A percentile compares a stretch with the other conserved stretches of the same genome.
phyloP scores from a whole-genome alignment of 164 flowering plant genomes.

The Chimonanthus salicifolius region DNA sequence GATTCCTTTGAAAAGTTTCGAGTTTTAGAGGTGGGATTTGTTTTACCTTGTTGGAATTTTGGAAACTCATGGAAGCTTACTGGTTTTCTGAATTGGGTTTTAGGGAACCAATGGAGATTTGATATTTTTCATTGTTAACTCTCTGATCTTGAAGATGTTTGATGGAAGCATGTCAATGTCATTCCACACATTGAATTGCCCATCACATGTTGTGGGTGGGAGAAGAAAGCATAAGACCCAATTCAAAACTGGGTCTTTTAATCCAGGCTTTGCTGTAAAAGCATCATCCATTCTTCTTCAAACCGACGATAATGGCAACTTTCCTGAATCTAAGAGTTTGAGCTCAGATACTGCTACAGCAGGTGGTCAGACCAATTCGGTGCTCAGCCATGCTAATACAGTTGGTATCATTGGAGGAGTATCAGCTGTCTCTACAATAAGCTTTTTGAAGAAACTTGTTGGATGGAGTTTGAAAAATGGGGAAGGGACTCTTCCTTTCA shows the following conservation, averaged over 20 bases:
- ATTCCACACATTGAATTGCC: conserved; percentile 19
- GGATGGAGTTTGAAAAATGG: conserved; percentile 42
- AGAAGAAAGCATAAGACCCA: conserved; percentile 17
- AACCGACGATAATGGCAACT: conserved; percentile 25
- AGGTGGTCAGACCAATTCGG: conserved; percentile 6
- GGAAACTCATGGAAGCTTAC: neutral
- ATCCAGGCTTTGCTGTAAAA: conserved; percentile 13
- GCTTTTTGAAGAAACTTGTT: conserved; percentile 50
- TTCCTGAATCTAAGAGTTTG: conserved; percentile 19
- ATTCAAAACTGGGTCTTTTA: conserved; percentile 17
- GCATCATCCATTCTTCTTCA: conserved; percentile 24
- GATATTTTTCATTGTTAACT: neutral
- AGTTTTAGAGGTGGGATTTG: conserved; percentile 6
- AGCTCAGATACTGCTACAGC: conserved; percentile 7
- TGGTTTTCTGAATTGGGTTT: conserved; percentile 1
- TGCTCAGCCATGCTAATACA: conserved; percentile 36
- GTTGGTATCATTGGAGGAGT: conserved; percentile 76
- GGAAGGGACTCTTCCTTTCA: conserved; percentile 44
- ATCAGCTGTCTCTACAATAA: conserved; percentile 50
- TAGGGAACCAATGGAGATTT: neutral
- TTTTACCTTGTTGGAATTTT: neutral
- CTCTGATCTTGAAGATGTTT: conserved; percentile 14
- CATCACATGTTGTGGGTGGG: conserved; percentile 20
- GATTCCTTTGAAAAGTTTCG: neutral
- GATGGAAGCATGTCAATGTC: conserved; percentile 26